Conservation (phyloP, 2,329 filamentous ascomycete genomes). For the Nothophoma quercina region DNA sequence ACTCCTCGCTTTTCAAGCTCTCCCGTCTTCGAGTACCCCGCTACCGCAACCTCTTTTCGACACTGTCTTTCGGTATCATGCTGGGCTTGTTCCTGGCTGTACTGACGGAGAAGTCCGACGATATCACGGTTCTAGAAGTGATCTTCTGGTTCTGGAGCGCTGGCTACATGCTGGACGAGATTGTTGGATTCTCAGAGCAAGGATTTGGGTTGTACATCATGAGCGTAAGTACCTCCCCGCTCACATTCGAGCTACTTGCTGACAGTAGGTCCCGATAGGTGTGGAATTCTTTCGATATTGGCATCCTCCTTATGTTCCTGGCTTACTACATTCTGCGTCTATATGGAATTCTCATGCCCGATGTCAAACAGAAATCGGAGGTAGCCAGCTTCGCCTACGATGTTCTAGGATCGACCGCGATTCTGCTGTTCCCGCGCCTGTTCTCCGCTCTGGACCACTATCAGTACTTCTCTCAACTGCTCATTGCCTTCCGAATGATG, state of each 20-base stretch:
- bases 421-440: slow-evolving; percentile 86
- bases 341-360: slow-evolving; percentile 84
- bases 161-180: slow-evolving; percentile 94
- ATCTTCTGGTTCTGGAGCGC: slow-evolving; percentile 98
- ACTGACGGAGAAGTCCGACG: slow-evolving; percentile 74
- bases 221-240: slow-evolving; percentile 98
- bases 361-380: slow-evolving; percentile 69
- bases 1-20: slow-evolving; percentile 90
- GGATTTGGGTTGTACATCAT: slow-evolving; percentile 96
- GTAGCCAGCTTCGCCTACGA: slow-evolving; percentile 90
- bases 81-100: slow-evolving; percentile 87
- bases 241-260: too few species aligned
- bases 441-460: slow-evolving; percentile 96
- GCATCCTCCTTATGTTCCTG: slow-evolving; percentile 84
- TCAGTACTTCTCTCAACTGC: slow-evolving; percentile 91
- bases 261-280: slow-evolving; percentile 29
- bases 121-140: slow-evolving; percentile 84
- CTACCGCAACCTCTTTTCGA: slow-evolving; percentile 90
- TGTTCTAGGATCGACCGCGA: slow-evolving; percentile 88
- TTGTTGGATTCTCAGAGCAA: slow-evolving; percentile 96
- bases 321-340: slow-evolving; percentile 89
- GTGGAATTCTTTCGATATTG: slow-evolving; percentile 95
- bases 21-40: slow-evolving; percentile 89
- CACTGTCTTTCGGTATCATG: slow-evolving; percentile 83
- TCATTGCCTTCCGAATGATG: slow-evolving; percentile 95